Evolutionary conservation across 2,329 filamentous ascomycete genomes (phyloP).

Genomic region (Xylariomycetidae sp.): DNA sequence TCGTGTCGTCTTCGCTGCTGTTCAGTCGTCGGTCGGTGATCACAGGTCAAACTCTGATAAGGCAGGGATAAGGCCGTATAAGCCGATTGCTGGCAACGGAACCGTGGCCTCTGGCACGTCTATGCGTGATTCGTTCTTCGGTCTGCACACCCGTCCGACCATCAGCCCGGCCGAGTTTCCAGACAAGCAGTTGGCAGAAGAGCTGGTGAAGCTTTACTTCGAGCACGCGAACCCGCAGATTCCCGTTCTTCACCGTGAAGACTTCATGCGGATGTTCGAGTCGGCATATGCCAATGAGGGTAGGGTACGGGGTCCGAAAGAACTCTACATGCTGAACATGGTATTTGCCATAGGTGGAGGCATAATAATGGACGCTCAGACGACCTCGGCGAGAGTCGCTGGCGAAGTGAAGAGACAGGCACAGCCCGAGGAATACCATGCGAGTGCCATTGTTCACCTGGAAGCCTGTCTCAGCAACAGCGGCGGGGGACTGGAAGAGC

Average conservation of each 20-base stretch:
- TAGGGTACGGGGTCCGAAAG: conserved; percentile 65
- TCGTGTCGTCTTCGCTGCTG: conserved; percentile 86
- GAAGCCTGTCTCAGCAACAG: conserved; percentile 81
- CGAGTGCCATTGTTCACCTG: conserved; percentile 86
- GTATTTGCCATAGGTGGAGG: conserved; percentile 94
- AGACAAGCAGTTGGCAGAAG: conserved; percentile 65
- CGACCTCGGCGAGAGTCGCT: conserved; percentile 34
- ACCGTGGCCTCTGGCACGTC: conserved; percentile 60
- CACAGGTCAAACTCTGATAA: conserved; percentile 66
- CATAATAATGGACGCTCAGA: conserved; percentile 70
- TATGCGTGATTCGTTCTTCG: conserved; percentile 95
- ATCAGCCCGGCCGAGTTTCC: conserved; percentile 86
- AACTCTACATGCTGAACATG: conserved; percentile 94
- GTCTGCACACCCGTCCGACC: conserved; percentile 84
- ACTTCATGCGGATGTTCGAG: conserved; percentile 87
- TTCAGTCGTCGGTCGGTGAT: conserved; percentile 66
- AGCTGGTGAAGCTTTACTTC: conserved; percentile 81
- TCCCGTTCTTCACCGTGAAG: conserved; percentile 80
- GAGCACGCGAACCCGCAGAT: conserved; percentile 96
- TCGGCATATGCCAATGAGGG: conserved; percentile 69
- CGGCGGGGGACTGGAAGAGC: conserved; percentile 84
- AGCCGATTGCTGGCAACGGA: conserved; percentile 41
- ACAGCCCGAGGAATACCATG: conserved; percentile 94
- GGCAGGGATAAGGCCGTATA: conserved; percentile 55
- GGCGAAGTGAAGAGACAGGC: conserved; percentile 42